Conservation (phyloP, 768 basidiomycete species). For the Russula earlei region DNA sequence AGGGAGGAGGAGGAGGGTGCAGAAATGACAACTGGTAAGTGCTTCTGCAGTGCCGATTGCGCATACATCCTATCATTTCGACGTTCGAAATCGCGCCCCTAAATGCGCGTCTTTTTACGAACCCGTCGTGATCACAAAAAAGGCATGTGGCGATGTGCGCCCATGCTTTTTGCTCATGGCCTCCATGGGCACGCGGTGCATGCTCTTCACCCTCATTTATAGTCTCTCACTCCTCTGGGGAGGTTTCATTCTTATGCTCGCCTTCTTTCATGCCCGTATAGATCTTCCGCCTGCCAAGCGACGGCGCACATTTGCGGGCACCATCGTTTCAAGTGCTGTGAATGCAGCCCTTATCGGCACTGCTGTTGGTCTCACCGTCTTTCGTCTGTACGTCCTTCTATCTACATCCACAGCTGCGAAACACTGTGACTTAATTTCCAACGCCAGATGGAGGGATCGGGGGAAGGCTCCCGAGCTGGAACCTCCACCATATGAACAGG, state of each 20-base stretch:
- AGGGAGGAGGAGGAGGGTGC: constrained; percentile 31
- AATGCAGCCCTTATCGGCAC: constrained; percentile 80
- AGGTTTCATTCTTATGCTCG: constrained; percentile 20
- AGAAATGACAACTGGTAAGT: constrained; percentile 38
- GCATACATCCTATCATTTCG: neutral
- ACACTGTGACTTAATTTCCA: neutral
- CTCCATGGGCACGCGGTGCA: constrained; percentile 24
- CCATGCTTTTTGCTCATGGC: constrained; percentile 18
- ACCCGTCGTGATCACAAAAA: neutral
- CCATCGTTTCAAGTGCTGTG: constrained; percentile 75
- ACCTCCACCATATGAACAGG: constrained; percentile 54
- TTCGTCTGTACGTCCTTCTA: constrained; percentile 57
- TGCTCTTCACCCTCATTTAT: constrained; percentile 33
- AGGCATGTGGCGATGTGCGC: constrained; percentile 9
- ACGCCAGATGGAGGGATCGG: constrained; percentile 63
- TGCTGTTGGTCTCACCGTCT: constrained; percentile 80
- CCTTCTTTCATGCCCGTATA: constrained; percentile 34
- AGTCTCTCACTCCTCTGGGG: constrained; percentile 25
- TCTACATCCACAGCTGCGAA: neutral
- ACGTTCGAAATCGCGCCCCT: constrained; percentile 2
- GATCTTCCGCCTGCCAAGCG: constrained; percentile 70
- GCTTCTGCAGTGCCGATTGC: neutral
- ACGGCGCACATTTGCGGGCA: constrained; percentile 71
- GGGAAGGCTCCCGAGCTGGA: constrained; percentile 42
- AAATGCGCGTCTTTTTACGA: neutral